These are phyloP conservation scores for Penicillium brasilianum DNA, from an alignment of 2,329 filamentous ascomycete genomes.

Conservation along the genomic window DNA sequence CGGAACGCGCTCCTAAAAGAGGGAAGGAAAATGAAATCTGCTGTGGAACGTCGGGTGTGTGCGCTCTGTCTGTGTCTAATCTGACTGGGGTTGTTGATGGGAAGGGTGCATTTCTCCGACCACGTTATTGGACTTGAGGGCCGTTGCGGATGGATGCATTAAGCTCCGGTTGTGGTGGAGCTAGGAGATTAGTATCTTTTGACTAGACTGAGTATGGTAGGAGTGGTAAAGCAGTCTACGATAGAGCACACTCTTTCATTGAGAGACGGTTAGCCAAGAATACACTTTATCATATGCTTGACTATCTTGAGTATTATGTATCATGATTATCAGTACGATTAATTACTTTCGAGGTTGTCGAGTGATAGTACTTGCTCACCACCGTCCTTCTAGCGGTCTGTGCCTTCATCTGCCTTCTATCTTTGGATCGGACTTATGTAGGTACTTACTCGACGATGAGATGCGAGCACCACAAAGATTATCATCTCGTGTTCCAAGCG, in stretches of 20 bases:
- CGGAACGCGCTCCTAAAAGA: slow-evolving; percentile 10
- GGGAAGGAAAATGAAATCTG: not conserved
- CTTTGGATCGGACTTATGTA: not conserved
- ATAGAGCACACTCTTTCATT: not conserved
- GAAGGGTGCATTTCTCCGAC: slow-evolving; percentile 5
- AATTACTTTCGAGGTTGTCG: not conserved
- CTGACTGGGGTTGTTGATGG: not conserved
- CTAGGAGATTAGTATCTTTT: not conserved
- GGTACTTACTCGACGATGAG: not conserved
- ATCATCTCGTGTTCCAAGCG: slow-evolving; percentile 2
- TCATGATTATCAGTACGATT: not conserved
- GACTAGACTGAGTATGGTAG: not conserved
- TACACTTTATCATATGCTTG: not conserved
- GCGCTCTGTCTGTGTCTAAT: not conserved
- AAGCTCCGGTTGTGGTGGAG: not conserved
- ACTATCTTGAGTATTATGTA: not conserved
- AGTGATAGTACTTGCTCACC: not conserved
- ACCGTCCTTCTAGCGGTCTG: not conserved
- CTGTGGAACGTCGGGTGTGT: not conserved
- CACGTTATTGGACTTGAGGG: slow-evolving; percentile 22
- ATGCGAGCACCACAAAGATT: not conserved
- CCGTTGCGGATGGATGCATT: slow-evolving; percentile 16
- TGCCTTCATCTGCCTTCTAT: slow-evolving; percentile 3
- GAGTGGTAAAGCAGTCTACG: not conserved
- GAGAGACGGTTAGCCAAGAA: not conserved